Evolutionary conservation across 257 asterid genomes (phyloP), one percentile per base, ranked within the genome.

Genomic region (Solanum tarijense): DNA sequence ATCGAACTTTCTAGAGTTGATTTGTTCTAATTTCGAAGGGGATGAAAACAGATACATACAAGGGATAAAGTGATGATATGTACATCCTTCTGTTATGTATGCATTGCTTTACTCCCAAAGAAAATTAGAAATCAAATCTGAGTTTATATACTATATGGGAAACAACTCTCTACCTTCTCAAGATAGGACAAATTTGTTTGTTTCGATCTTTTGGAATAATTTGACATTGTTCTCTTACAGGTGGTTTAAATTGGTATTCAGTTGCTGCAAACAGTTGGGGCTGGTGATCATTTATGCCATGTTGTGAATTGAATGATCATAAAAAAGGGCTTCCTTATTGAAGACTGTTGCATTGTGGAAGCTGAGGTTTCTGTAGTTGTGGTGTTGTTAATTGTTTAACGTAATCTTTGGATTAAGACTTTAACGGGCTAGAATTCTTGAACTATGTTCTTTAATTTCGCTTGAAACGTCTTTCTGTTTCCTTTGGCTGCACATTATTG

Each of bases 221-320:
- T 27, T 3, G 20, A 2, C 21, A 66, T 12, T 25, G 73, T 66
- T 66, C 73, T 66, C 5, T 12, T 66, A 25, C 74, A 66, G 35
- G 0, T 12, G 1, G 2, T 31, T 0, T 0, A 31, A 0, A 7
- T 7, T 71, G 78, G 78, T 32, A 0, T 32, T 71, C 78, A 3
- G 78, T 13, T 71, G n/a, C n/a, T 16, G 0, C 1, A 1, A 0
- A 0, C 1, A 0, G 0, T 29, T 69, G 6, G 38, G 75, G 75
- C 2, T 29, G 21, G 5, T 0, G 0, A 69, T 29, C n/a, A 7
- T 69, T 69, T 69, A 29, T 69, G 38, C 6, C 1, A 68, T 68
- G 20, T 27, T 29, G 23, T 29, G 38, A 68, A 68, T 3, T 68
- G 3, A 68, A 29, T 29, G 75, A 68, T 68, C 75, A 12, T 69